Base-by-base conservation (phyloP, 2,329 filamentous ascomycete species). In the Xylaria sp. region DNA sequence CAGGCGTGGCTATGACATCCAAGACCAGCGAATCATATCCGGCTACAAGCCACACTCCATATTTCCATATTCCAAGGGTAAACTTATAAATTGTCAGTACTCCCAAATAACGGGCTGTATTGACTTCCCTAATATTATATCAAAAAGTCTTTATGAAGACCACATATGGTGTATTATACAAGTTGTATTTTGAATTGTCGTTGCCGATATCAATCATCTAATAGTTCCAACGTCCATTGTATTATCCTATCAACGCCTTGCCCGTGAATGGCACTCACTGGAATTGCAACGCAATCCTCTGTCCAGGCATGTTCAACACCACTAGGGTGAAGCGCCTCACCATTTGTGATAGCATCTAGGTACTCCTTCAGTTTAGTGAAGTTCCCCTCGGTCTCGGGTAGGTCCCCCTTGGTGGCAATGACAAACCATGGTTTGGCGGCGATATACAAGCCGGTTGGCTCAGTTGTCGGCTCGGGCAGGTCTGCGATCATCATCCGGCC, bases 361-460 rank as follows among this genome's bases (percentile, higher is more conserved):
- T 97, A 97, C 9, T 81, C 80, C 72, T 89, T 89, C 72, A 99
- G 82, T 60, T 82, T 80, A 41, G 79, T 80, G 78, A 93, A 99
- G 77, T 96, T 97, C 28, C 89, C 86, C 78, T 94, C 87, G 1
- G 96, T 97, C 3, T 86, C 87, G 3, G 90, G 88, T 63, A 97
- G 78, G 78, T 98, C 95, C 0, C 93, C 94, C 81, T 98, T 98
- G 23, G 94, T 97, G 1, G 93, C 95, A 50, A 97, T 90, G 5
- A 97, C 94, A 75, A 97, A 96, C 96, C 96, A 99, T 0, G 96
- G 94, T 82, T 99, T 99, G 39, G 88, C 88, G n/a, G 92, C 92
- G 72, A 98, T 97, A 46, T 91, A 89, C n/a, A 92, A 77, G n/a
- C 80, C 84, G 3, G 79, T 77, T 48, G 75, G 57, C 56, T 71